Evolutionary conservation across 148 eudicot species (phyloP).

Genomic region (Vaccinium corymbosum): DNA sequence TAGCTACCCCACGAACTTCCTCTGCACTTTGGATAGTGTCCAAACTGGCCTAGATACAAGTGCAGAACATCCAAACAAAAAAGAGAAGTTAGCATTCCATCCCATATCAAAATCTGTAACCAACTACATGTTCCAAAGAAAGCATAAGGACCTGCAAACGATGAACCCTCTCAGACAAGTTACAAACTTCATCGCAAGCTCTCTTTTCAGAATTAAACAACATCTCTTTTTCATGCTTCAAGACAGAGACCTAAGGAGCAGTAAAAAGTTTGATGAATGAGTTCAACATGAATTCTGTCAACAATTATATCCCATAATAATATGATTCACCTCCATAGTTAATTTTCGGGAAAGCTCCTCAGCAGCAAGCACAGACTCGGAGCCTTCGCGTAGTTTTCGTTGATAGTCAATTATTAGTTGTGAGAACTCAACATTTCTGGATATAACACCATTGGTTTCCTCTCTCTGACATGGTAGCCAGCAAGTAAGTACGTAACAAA

Average conservation of each 20-base stretch:
- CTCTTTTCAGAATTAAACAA: constrained; percentile 76
- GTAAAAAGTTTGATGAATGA: not conserved
- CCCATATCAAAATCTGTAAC: not conserved
- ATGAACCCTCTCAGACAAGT: constrained; percentile 71
- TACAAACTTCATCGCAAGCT: constrained; percentile 81
- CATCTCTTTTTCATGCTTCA: constrained; percentile 78
- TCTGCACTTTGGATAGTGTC: constrained; percentile 76
- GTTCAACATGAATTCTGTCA: not conserved
- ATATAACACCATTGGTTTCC: constrained; percentile 58
- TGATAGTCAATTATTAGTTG: constrained; percentile 83
- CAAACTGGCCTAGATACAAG: constrained; percentile 53
- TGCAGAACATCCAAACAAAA: constrained; percentile 5
- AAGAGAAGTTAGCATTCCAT: not conserved
- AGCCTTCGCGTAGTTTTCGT: constrained; percentile 69
- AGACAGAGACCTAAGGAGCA: constrained; percentile 47
- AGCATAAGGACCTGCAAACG: constrained; percentile 61
- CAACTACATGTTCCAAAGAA: not conserved
- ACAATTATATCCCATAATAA: not conserved
- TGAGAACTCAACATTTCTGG: constrained; percentile 88
- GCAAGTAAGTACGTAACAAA: not conserved
- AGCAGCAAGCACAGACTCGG: constrained; percentile 59
- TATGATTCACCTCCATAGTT: constrained; percentile 57
- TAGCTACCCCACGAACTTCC: constrained; percentile 64
- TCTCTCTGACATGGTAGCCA: constrained; percentile 43
- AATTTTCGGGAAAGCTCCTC: constrained; percentile 74